phyloP scores from a whole-genome alignment of 2,329 filamentous ascomycete species.

The Colletotrichum lindemuthianum region DNA sequence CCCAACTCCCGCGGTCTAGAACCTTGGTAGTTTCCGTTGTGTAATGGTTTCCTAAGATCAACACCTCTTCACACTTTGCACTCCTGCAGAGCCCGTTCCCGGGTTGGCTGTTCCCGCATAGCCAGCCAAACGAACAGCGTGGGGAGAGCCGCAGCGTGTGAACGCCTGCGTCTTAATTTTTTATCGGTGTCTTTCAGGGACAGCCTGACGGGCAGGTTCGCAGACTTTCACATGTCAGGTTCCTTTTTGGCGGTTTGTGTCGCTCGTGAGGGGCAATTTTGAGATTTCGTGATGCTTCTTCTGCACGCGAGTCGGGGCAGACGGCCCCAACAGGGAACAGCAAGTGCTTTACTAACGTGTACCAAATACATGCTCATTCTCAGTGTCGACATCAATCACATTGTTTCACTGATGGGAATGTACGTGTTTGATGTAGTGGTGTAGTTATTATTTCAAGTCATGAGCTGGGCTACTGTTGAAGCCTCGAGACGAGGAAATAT shows the following conservation, averaged over 20 bases:
- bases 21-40: conserved; percentile 3
- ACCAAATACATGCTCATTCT: not conserved
- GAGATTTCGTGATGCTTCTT: no score
- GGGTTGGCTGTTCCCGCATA: not conserved
- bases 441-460: not conserved
- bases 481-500: not conserved
- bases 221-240: no score
- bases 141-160: conserved; percentile 18
- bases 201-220: no score
- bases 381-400: not conserved
- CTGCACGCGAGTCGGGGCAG: no score
- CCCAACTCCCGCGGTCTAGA: not conserved
- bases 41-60: conserved; percentile 32
- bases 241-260: no score
- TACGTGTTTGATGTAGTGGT: conserved; percentile 4
- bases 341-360: no score
- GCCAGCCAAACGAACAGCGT: not conserved
- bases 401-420: not conserved
- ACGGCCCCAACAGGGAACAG: no score
- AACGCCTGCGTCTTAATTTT: no score
- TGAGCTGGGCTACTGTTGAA: conserved; percentile 21
- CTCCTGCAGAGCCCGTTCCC: not conserved
- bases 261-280: no score
- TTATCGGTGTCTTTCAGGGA: no score
- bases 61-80: not conserved